Conservation (phyloP, 1,139 yeast species). For the Pichiaceae sp. region DNA sequence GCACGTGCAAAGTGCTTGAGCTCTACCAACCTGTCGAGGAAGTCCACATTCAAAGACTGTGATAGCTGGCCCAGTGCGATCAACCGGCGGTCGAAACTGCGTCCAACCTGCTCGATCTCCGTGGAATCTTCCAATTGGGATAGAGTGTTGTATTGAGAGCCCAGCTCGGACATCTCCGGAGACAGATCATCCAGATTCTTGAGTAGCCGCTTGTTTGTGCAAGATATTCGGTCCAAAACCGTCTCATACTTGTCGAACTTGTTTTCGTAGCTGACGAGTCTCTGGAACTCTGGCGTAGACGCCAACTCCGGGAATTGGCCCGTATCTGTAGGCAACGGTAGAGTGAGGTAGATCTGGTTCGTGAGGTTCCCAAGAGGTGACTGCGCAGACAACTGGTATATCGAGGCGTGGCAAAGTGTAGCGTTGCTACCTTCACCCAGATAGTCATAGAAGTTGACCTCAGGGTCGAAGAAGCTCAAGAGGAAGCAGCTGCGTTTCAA, state of each 20-base stretch:
- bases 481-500: slow-evolving; percentile 51
- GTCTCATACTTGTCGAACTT: slow-evolving; percentile 49
- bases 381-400: slow-evolving; percentile 21
- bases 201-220: slow-evolving; percentile 57
- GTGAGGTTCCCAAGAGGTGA: slow-evolving; percentile 21
- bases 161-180: slow-evolving; percentile 60
- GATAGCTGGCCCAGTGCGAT: slow-evolving; percentile 60
- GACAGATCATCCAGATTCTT: slow-evolving; percentile 57
- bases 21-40: slow-evolving; percentile 81
- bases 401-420: slow-evolving; percentile 17
- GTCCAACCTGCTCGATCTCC: slow-evolving; percentile 67
- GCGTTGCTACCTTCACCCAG: slow-evolving; percentile 16
- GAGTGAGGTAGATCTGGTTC: slow-evolving; percentile 23
- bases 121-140: slow-evolving; percentile 52
- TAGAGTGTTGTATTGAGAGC: slow-evolving; percentile 64
- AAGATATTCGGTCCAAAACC: slow-evolving; percentile 51
- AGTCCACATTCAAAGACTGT: slow-evolving; percentile 60
- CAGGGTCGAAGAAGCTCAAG: slow-evolving; percentile 75
- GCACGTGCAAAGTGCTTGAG: slow-evolving; percentile 69
- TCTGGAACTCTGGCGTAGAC: slow-evolving; percentile 22
- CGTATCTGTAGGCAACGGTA: slow-evolving; percentile 22
- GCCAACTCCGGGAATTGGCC: slow-evolving; percentile 18
- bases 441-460: slow-evolving; percentile 55
- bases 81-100: slow-evolving; percentile 67
- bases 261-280: slow-evolving; percentile 34